A percentile compares a stretch with the other conserved stretches of the same genome.
These are phyloP conservation scores for Withania somnifera DNA, from an alignment of 305 asterid genomes.

Conservation along the genomic window DNA sequence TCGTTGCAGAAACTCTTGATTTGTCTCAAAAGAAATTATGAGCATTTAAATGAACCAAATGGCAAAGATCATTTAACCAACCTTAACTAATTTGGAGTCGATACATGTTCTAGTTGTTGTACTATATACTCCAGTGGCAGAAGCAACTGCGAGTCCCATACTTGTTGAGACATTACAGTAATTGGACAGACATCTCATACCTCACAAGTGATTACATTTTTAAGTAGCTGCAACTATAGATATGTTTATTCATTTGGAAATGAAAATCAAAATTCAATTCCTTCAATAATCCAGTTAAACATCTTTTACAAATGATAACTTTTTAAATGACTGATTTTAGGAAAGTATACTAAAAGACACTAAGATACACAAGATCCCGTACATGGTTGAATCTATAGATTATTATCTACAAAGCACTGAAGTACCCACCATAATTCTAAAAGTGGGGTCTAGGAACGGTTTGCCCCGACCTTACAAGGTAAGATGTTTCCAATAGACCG, in stretches of 20 bases:
- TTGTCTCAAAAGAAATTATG: background rate
- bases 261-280: background rate
- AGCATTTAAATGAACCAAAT: background rate
- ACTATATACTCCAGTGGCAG: background rate
- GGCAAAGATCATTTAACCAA: background rate
- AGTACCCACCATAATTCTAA: background rate
- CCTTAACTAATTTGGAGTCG: background rate
- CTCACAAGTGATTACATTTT: background rate
- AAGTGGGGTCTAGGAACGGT: no score
- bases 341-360: background rate
- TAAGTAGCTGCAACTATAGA: background rate
- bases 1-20: background rate
- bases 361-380: background rate
- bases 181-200: background rate
- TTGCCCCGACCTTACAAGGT: no score
- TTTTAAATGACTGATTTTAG: background rate
- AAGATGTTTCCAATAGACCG: no score
- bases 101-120: background rate
- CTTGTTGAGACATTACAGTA: background rate
- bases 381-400: background rate
- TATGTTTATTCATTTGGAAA: background rate
- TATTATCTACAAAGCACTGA: conserved; percentile 5
- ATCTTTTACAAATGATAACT: background rate
- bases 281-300: background rate
- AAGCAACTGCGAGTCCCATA: background rate